Percentiles rank a stretch among this genome's conserved stretches.
These are phyloP conservation scores for Penicillium sp. DNA, from an alignment of 2,329 filamentous ascomycete species.

Conservation along the genomic window DNA sequence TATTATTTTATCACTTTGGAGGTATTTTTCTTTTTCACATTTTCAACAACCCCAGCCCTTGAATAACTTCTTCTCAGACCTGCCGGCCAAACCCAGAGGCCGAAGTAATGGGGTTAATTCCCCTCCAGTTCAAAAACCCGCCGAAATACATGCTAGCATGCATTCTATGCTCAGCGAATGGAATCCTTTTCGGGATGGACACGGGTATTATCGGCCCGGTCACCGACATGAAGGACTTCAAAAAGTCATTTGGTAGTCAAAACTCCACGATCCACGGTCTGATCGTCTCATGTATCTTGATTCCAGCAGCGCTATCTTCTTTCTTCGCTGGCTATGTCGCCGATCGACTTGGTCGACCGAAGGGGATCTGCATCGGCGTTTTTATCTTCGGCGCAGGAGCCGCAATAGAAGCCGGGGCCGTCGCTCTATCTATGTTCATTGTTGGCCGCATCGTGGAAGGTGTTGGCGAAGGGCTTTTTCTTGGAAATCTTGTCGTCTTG, in stretches of 20 bases:
- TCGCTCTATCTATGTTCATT: constrained; percentile 46
- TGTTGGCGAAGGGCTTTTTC: constrained; percentile 51
- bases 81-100: neutral
- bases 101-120: constrained; percentile 1
- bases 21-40: neutral
- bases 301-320: constrained; percentile 51
- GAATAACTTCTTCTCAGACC: neutral
- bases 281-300: constrained; percentile 51
- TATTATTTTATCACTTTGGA: neutral
- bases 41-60: too few species aligned
- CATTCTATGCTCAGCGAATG: constrained; percentile 7
- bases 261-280: constrained; percentile 49
- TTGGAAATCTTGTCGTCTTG: constrained; percentile 51
- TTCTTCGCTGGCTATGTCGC: constrained; percentile 50
- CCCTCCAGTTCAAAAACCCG: neutral
- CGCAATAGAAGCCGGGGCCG: constrained; percentile 44
- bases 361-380: constrained; percentile 43
- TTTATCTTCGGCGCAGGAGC: constrained; percentile 49
- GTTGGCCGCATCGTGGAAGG: constrained; percentile 50
- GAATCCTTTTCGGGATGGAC: constrained; percentile 8
- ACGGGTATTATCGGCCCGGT: constrained; percentile 41
- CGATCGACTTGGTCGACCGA: constrained; percentile 45
- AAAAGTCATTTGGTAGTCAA: constrained; percentile 42
- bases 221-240: constrained; percentile 50
- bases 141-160: constrained; percentile 8